Conservation (phyloP, 495 filamentous ascomycete species). For the Melanomma pulvis-pyrius region DNA sequence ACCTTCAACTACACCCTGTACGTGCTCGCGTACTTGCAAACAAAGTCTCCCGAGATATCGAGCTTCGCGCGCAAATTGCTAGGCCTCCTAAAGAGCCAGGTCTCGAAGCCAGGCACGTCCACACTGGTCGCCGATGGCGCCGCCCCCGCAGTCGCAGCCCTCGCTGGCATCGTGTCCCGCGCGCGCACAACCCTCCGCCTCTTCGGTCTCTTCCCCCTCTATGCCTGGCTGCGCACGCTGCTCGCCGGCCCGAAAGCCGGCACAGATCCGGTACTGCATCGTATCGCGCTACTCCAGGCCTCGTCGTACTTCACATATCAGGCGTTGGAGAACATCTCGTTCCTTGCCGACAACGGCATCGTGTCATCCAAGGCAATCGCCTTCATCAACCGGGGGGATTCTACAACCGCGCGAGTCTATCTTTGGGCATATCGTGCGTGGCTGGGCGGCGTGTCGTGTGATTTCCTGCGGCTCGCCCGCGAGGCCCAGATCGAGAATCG, state of each 20-base stretch:
- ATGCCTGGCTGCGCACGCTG: slow-evolving; percentile 42
- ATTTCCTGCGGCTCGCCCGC: slow-evolving; percentile 39
- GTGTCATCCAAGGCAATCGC: slow-evolving; percentile 31
- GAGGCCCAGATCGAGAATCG: slow-evolving; percentile 35
- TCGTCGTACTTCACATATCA: slow-evolving; percentile 44
- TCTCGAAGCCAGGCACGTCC: slow-evolving; percentile 20
- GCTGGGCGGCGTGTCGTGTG: slow-evolving; percentile 43
- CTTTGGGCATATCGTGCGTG: slow-evolving; percentile 42
- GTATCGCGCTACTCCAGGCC: slow-evolving; percentile 40
- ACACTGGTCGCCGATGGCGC: slow-evolving; percentile 23
- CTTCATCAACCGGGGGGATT: slow-evolving; percentile 29
- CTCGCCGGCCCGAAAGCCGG: slow-evolving; percentile 39
- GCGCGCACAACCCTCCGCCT: slow-evolving; percentile 45
- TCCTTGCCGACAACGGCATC: slow-evolving; percentile 41
- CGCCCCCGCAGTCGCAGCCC: slow-evolving; percentile 32
- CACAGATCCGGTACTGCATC: slow-evolving; percentile 41
- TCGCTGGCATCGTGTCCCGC: slow-evolving; percentile 40
- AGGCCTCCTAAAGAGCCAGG: slow-evolving; percentile 21
- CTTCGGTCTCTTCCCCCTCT: slow-evolving; percentile 44
- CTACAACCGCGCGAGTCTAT: slow-evolving; percentile 38
- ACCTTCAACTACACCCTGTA: slow-evolving; percentile 48
- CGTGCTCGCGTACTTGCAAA: slow-evolving; percentile 43
- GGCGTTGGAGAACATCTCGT: slow-evolving; percentile 43
- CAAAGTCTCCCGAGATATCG: slow-evolving; percentile 32
- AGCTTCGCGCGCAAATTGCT: slow-evolving; percentile 33